Base-by-base conservation (phyloP, 345 rosid genomes). In the thale cress (Arabidopsis thaliana) region DNA sequence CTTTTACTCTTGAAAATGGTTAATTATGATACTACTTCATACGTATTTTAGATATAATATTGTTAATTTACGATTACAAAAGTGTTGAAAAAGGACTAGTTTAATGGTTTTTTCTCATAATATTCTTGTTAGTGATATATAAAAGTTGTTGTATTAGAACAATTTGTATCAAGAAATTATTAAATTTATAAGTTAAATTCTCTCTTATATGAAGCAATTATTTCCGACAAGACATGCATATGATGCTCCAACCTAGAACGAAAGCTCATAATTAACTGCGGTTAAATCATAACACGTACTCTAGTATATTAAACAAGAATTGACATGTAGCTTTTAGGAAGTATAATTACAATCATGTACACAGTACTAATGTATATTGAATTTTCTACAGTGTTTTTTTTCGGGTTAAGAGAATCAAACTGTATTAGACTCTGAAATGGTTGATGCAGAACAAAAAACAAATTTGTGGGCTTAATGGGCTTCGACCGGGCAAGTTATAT, bases 391-490 rank as follows among this genome's bases (percentile, higher is more conserved):
- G 46, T 13, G 2, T 12, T 42, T 42, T 42, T 5, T 42, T 42
- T 6, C 6, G 16, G 14, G 6, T 42, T 12, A 12, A 41, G 14
- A 44, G 10, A 1, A 6, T 44, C 16, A 44, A 42, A 42, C 4
- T 42, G 16, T 4, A 42, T 42, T 20, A 22, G 6, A 28, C 32
- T 16, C 12, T 34, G 22, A 60, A 10, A 60, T 38, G 48, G 24
- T 34, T 58, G 16, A 34, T 28, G 32, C 32, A 28, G 32, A 59
- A 20, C 40, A 34, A n/a, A 14, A 38, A 10, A 13, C 34, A 12
- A 7, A 3, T 33, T 20, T 4, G 20, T 48, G 20, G 56, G 44
- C 70, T 63, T 65, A 20, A 20, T 65, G 70, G 70, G 70, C 69
- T 48, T 48, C 6, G 16, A 3, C 41, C 8, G 32, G 32, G 30